Evolutionary conservation across 2,329 filamentous ascomycete species (phyloP).

Genomic region (Chrysoporthe cubensis): DNA sequence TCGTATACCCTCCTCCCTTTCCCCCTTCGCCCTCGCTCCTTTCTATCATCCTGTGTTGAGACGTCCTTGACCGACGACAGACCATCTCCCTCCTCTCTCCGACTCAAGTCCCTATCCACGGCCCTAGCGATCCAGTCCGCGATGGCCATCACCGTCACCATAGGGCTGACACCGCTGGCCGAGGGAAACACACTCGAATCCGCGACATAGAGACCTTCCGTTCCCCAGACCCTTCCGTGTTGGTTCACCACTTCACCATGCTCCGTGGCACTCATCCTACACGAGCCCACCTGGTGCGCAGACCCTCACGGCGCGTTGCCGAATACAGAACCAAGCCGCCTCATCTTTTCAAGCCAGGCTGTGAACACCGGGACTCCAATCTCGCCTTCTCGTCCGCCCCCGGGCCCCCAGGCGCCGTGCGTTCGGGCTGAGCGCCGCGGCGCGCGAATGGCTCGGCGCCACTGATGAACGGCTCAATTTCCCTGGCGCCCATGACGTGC

Average conservation of each 20-base stretch:
- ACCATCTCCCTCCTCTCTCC: background rate
- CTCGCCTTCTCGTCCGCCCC: slow-evolving; percentile 37
- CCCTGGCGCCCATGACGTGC: slow-evolving; percentile 77
- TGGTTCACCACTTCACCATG: slow-evolving; percentile 62
- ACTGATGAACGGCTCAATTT: slow-evolving; percentile 71
- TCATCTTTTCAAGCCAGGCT: slow-evolving; percentile 60
- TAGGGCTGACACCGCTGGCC: slow-evolving; percentile 80
- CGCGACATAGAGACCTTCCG: slow-evolving; percentile 67
- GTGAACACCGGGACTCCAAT: slow-evolving; percentile 64
- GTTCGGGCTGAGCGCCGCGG: slow-evolving; percentile 31
- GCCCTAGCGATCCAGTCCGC: slow-evolving; percentile 66
- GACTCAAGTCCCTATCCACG: slow-evolving; percentile 52
- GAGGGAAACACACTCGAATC: slow-evolving; percentile 78
- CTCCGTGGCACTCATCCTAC: slow-evolving; percentile 66
- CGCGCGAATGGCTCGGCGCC: slow-evolving; percentile 66
- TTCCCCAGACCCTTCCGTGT: slow-evolving; percentile 67
- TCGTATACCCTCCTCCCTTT: background rate
- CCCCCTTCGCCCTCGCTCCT: background rate
- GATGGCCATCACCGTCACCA: slow-evolving; percentile 77
- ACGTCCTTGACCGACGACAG: too few relatives aligned
- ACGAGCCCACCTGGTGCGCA: slow-evolving; percentile 84
- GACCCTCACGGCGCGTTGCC: slow-evolving; percentile 62
- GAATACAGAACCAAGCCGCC: slow-evolving; percentile 52
- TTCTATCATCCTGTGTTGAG: background rate
- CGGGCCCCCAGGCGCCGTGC: slow-evolving; percentile 11